Evolutionary conservation across 768 basidiomycete genomes (phyloP), one percentile per base, ranked within the genome.

Genomic region (Leucocoprinus sp.): DNA sequence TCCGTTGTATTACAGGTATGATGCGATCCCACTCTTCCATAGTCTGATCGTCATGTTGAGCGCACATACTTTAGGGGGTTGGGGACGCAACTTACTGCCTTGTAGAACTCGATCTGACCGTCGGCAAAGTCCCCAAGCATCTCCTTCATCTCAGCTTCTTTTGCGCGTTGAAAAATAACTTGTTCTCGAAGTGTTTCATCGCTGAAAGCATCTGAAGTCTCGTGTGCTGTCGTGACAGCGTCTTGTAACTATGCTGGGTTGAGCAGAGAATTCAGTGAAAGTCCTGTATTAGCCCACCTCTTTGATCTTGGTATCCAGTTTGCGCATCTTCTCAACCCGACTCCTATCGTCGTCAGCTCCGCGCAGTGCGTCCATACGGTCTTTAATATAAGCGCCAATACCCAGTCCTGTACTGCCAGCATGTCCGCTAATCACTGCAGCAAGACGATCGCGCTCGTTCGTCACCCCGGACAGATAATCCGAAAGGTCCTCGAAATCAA

Each of bases 21-120:
- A 93, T 85, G 64, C 86, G 74, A 44, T 97, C 93, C 93, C 92
- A 97, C 62, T 97, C 93, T 55, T 97, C 91, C 87, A 95, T 93
- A 44, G 89, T 81, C 84, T 91, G 52, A 15, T 42, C 24, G 31
- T 29, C 3, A 23, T 4, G 33, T 43, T 40, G 41, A 40, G 21
- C 37, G 42, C 40, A 19, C 37, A 50, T 28, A 37, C 18, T 21
- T 12, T 29, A 29, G 31, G 29, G 8, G n/a, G 23, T 23, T 50
- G 37, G 49, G 47, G 23, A 37, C 27, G 49, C 46, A 23, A 38
- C 34, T 49, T 60, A 84, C 89, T 54, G 84, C 76, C 65, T 86
- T 85, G 61, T 96, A 90, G 62, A 96, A 90, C 60, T 93, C 92
- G 53, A 98, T 89, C 62, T 99, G 86, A 8, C 93, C 93, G 54